Evolutionary conservation across 306 rosid genomes (phyloP), one percentile per base, ranked within the genome.

Genomic region (Cucumis sativus): DNA sequence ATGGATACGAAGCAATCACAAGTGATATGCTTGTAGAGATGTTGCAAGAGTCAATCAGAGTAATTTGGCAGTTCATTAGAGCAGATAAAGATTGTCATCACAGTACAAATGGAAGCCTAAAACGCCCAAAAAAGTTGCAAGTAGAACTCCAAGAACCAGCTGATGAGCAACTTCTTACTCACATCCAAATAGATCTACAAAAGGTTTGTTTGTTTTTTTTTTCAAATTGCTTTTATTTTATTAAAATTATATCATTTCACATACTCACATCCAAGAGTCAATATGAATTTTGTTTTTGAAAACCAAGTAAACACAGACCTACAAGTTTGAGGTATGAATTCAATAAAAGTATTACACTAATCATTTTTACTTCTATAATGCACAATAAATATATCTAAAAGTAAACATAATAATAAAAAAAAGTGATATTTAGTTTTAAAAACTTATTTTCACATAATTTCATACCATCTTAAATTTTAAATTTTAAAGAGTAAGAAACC

Each of bases 1-100:
- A 69, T 39, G 87, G 84, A 6, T 35, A 82, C 25, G 79, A 78
- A 33, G 86, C 67, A 55, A 85, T 85, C 15, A 86, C 87, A 30
- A 88, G 86, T 77, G 96, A 84, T 45, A 78, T 80, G 83, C 21
- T 90, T 47, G 84, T 88, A 51, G 92, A 90, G 74, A 82, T 85
- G 56, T 79, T 90, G 63, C 90, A 90, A 84, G 96, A 88, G 79
- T 88, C 96, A 43, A 88, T 90, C 8, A 81, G 96, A 85, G 84
- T 83, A 68, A 86, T 88, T 39, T 90, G 91, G 91, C 84, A 83
- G 69, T 90, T 90, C 66, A 90, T 90, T 64, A 84, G 80, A 72
- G 85, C 88, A 0, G 96, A 90, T 79, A 86, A 88, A 82, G 89
- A 85, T 47, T 47, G 54, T 52, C 57, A 52, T 75, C 84, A 85